Percentiles rank a stretch among this genome's conserved stretches.
Evolutionary conservation across 2,329 filamentous ascomycete genomes (phyloP).

Genomic region (Aspergillus glaucus): DNA sequence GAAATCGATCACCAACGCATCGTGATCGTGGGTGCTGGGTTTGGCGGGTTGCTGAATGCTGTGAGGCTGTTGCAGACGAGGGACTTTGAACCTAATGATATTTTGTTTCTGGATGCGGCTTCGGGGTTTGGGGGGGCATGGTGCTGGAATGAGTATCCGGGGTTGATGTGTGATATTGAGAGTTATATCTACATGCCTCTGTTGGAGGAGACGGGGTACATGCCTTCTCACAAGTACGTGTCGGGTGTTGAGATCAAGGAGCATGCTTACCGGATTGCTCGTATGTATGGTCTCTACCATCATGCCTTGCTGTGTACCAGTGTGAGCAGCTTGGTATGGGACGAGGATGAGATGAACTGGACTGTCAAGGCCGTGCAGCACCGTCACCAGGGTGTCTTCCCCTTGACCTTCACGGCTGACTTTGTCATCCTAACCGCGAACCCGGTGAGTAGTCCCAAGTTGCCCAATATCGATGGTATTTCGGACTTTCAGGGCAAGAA

Average conservation of each 20-base stretch:
- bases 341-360: constrained; percentile 3
- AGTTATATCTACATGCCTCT: constrained; percentile 32
- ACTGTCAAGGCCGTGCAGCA: constrained; percentile 3
- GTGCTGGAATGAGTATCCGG: constrained; percentile 47
- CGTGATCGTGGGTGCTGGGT: constrained; percentile 41
- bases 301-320: constrained; percentile 45
- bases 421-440: constrained; percentile 34
- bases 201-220: constrained; percentile 11
- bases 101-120: constrained; percentile 9
- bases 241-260: constrained; percentile 6
- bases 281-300: constrained; percentile 38
- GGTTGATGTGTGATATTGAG: constrained; percentile 52
- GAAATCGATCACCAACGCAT: constrained; percentile 1
- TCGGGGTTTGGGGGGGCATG: constrained; percentile 24
- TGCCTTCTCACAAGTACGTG: constrained; percentile 5
- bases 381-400: neutral
- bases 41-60: constrained; percentile 39
- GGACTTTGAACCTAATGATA: constrained; percentile 12
- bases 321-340: constrained; percentile 19
- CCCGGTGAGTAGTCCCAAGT: constrained; percentile 11
- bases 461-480: constrained; percentile 19
- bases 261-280: constrained; percentile 7
- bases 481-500: constrained; percentile 14
- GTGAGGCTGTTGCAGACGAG: constrained; percentile 35
- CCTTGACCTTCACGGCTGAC: constrained; percentile 14